phyloP scores from a whole-genome alignment of 331 rosid species.

The Telfairia occidentalis region DNA sequence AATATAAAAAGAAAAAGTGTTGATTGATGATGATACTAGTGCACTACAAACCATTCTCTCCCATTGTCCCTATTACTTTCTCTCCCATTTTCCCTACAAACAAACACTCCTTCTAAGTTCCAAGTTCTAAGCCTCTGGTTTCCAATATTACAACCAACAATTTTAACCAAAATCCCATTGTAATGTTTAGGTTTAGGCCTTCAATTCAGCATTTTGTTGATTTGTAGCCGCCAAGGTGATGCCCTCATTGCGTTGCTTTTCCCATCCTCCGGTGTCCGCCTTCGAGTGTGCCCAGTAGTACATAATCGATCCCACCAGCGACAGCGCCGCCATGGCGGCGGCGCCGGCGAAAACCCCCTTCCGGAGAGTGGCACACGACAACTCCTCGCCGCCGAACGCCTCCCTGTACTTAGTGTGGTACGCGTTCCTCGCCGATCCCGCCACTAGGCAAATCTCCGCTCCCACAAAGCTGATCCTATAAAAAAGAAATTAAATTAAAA shows the following conservation, averaged over 20 bases:
- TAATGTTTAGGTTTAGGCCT: slow-evolving; percentile 29
- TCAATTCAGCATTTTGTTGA: slow-evolving; percentile 36
- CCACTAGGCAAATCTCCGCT: slow-evolving; percentile 85
- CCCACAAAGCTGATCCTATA: slow-evolving; percentile 69
- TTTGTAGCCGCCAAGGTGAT: slow-evolving; percentile 63
- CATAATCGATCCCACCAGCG: slow-evolving; percentile 47
- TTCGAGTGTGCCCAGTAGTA: slow-evolving; percentile 83
- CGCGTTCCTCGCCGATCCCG: slow-evolving; percentile 92
- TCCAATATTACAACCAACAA: no score
- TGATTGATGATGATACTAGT: no score
- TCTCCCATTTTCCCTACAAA: no score
- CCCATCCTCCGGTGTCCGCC: slow-evolving; percentile 95
- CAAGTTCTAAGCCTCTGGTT: no score
- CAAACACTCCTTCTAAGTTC: no score
- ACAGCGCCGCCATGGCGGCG: slow-evolving; percentile 68
- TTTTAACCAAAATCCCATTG: no score
- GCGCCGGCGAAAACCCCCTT: slow-evolving; percentile 93
- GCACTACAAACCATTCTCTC: no score
- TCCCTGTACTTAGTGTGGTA: slow-evolving; percentile 78
- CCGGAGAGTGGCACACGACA: slow-evolving; percentile 80
- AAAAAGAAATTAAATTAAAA: no score
- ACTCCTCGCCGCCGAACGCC: slow-evolving; percentile 10
- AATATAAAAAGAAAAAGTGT: no score
- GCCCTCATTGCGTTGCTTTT: slow-evolving; percentile 73
- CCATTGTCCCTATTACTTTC: no score